A percentile compares a stretch with the other conserved stretches of the same genome.
Evolutionary conservation across 345 rosid species (phyloP).

Genomic region (thale cress (Arabidopsis thaliana)): DNA sequence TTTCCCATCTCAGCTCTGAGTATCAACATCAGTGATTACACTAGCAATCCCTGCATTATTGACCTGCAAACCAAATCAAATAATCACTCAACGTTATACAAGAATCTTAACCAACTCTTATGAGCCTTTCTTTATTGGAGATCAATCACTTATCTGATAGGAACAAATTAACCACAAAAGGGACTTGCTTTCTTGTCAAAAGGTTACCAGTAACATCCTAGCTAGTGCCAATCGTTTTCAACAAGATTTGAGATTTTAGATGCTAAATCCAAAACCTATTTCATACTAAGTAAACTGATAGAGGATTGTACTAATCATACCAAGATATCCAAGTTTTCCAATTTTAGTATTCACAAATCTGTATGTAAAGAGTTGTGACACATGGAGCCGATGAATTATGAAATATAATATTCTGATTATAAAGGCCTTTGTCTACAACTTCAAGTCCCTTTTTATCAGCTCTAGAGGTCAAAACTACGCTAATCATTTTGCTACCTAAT

Average conservation of each 20-base stretch:
- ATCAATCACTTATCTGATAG: neutral
- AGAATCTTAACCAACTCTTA: neutral
- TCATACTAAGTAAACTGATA: slow-evolving; percentile 27
- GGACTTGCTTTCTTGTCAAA: neutral
- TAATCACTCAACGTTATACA: slow-evolving; percentile 4
- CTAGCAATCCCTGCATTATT: slow-evolving; percentile 51
- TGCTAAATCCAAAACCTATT: slow-evolving; percentile 20
- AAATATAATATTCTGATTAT: neutral
- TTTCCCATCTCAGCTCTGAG: slow-evolving; percentile 27
- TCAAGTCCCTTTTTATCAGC: slow-evolving; percentile 44
- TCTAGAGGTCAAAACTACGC: slow-evolving; percentile 41
- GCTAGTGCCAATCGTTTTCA: neutral
- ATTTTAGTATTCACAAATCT: neutral
- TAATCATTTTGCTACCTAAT: slow-evolving; percentile 4
- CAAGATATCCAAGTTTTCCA: neutral
- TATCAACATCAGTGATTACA: slow-evolving; percentile 24
- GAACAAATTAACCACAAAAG: neutral
- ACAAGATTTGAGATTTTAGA: slow-evolving; percentile 8
- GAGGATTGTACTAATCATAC: neutral
- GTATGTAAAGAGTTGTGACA: neutral
- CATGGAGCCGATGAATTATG: neutral
- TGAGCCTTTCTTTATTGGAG: slow-evolving; percentile 11
- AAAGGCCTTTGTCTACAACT: slow-evolving; percentile 41
- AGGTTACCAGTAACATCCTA: slow-evolving; percentile 9
- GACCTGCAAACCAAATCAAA: slow-evolving; percentile 34